Evolutionary conservation across 75 land plant species (phyloP), one percentile per base, ranked within the genome.

Genomic region (Adiantum capillusveneris): DNA sequence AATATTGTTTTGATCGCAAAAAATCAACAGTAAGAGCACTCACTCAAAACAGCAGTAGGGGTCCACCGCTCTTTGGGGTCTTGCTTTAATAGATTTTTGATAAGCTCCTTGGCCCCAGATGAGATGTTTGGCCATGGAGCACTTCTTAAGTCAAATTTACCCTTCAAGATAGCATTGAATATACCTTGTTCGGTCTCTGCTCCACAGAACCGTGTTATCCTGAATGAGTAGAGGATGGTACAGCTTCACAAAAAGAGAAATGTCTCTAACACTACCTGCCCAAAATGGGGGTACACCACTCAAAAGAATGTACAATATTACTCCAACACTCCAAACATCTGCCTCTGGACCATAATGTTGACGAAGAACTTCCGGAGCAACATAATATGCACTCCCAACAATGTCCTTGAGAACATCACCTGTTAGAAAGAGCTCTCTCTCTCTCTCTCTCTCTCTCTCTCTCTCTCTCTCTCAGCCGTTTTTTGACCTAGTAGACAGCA

Each of bases 31-130:
- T 9, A 34, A 34, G 37, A 34, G 37, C 7, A 63, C 76, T 44
- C 68, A 87, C 92, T 81, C 53, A 87, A 75, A 66, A 90, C 96
- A 72, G 83, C 71, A 28, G 78, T 50, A 52, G 83, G 83, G 0
- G 83, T 76, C 17, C 75, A 59, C 6, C 86, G 58, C 31, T 60
- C 65, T 51, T 31, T 67, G 16, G 76, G 75, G 28, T 83, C 77
- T 22, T 24, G 57, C 11, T 37, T 65, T 25, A 83, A 58, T 74
- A 83, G 79, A 28, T 61, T 83, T 49, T 30, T 69, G 17, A 83
- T 65, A 1, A 83, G 74, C 65, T 83, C 83, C 31, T 83, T 83
- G 13, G 80, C 86, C 43, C 44, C 14, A 27, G 12, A 18, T 20
- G 86, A 76, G 62, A 83, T 73, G 21, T 64, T 51, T 44, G 86